phyloP scores from a whole-genome alignment of 805 yeast species.

The Candida boleticola region DNA sequence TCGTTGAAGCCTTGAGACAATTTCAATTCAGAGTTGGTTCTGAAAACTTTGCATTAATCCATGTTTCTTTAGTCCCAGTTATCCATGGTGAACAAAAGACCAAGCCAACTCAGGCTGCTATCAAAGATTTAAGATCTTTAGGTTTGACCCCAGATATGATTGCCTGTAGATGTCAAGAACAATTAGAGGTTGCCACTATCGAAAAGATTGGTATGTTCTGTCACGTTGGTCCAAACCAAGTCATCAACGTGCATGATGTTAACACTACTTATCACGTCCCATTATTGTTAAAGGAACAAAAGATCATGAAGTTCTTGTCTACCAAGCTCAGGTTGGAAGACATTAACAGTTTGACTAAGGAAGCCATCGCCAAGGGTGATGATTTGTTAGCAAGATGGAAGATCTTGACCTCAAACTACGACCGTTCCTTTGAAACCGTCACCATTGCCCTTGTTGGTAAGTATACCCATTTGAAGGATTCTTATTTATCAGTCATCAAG shows the following conservation, averaged over 20 bases:
- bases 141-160: constrained; percentile 96
- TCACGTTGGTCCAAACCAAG: constrained; percentile 98
- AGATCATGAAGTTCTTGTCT: constrained; percentile 68
- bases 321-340: constrained; percentile 63
- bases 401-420: constrained; percentile 72
- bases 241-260: constrained; percentile 93
- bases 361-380: constrained; percentile 64
- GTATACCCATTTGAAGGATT: constrained; percentile 92
- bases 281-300: constrained; percentile 81
- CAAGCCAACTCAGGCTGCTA: constrained; percentile 99
- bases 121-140: constrained; percentile 90
- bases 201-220: constrained; percentile 98
- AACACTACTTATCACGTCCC: constrained; percentile 98
- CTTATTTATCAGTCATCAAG: constrained; percentile 91
- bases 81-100: constrained; percentile 99
- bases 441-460: constrained; percentile 97
- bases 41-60: constrained; percentile 92
- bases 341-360: constrained; percentile 36
- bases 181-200: constrained; percentile 78
- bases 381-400: constrained; percentile 76
- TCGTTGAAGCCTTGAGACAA: constrained; percentile 98
- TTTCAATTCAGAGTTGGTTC: constrained; percentile 96
- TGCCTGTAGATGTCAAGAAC: constrained; percentile 93
- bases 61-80: constrained; percentile 95
- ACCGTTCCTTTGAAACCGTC: constrained; percentile 80